A percentile compares a stretch with the other conserved stretches of the same genome.
Evolutionary conservation across 2,329 filamentous ascomycete genomes (phyloP).

Genomic region (Nectriaceae sp.): DNA sequence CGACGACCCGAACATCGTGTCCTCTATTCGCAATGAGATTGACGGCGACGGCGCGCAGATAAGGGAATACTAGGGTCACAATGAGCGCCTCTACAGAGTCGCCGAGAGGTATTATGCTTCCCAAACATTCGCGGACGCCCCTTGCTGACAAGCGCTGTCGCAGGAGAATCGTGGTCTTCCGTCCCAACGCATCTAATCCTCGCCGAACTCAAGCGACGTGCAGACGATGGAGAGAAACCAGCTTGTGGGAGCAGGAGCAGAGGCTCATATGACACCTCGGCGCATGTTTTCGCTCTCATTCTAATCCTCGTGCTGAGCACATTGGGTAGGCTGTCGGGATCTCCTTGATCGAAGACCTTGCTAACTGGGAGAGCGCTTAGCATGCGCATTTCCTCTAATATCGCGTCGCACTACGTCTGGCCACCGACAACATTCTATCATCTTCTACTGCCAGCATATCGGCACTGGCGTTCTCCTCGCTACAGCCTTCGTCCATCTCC

Average conservation of each 20-base stretch:
- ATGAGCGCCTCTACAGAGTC: slow-evolving; percentile 22
- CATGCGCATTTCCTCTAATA: slow-evolving; percentile 67
- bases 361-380: slow-evolving; percentile 35
- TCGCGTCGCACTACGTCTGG: slow-evolving; percentile 60
- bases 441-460: slow-evolving; percentile 72
- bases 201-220: slow-evolving; percentile 54
- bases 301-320: slow-evolving; percentile 65
- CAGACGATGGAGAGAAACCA: slow-evolving; percentile 44
- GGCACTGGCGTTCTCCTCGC: slow-evolving; percentile 85
- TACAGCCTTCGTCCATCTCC: slow-evolving; percentile 79
- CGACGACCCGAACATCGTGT: slow-evolving; percentile 17
- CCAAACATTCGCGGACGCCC: too few relatives aligned
- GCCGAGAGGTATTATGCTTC: slow-evolving; percentile 22
- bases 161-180: slow-evolving; percentile 45
- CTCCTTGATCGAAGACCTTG: slow-evolving; percentile 1
- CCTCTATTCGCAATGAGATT: slow-evolving; percentile 27
- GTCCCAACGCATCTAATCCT: slow-evolving; percentile 54
- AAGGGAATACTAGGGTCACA: slow-evolving; percentile 15
- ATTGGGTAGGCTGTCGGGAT: slow-evolving; percentile 43
- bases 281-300: slow-evolving; percentile 69
- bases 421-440: slow-evolving; percentile 58
- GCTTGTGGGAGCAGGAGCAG: slow-evolving; percentile 53
- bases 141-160: neutral
- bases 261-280: slow-evolving; percentile 64
- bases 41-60: slow-evolving; percentile 16